phyloP scores from a whole-genome alignment of 169 alveolate genomes.

The Cryptosporidium canis region DNA sequence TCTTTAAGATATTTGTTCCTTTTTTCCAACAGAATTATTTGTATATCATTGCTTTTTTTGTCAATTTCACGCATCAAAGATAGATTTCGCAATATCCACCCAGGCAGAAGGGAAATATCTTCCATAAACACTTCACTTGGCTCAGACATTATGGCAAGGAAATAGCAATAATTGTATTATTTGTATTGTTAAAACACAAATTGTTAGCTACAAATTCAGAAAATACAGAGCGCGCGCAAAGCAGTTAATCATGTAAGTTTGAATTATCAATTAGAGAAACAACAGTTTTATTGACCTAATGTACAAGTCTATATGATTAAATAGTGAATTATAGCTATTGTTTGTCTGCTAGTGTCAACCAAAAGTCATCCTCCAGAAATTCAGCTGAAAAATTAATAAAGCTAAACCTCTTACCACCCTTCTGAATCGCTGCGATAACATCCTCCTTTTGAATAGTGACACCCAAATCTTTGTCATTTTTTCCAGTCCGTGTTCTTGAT shows the following conservation, averaged over 20 bases:
- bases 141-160: conserved; percentile 24
- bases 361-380: conserved; percentile 35
- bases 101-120: conserved; percentile 69
- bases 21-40: conserved; percentile 10
- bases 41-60: conserved; percentile 38
- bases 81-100: conserved; percentile 67
- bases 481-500: conserved; percentile 20
- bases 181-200: neutral
- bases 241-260: neutral
- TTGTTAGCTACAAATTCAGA: neutral
- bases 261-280: too few species aligned
- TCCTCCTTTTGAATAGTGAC: conserved; percentile 38
- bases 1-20: conserved; percentile 3
- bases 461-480: neutral
- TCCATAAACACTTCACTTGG: conserved; percentile 48
- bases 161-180: neutral
- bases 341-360: neutral
- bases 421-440: conserved; percentile 40
- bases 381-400: conserved; percentile 39
- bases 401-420: conserved; percentile 49
- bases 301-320: neutral
- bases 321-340: neutral
- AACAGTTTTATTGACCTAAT: neutral
- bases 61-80: conserved; percentile 68
- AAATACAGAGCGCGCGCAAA: neutral